Conservation (phyloP, 164 flowering plant genomes). For the Santalum album region DNA sequence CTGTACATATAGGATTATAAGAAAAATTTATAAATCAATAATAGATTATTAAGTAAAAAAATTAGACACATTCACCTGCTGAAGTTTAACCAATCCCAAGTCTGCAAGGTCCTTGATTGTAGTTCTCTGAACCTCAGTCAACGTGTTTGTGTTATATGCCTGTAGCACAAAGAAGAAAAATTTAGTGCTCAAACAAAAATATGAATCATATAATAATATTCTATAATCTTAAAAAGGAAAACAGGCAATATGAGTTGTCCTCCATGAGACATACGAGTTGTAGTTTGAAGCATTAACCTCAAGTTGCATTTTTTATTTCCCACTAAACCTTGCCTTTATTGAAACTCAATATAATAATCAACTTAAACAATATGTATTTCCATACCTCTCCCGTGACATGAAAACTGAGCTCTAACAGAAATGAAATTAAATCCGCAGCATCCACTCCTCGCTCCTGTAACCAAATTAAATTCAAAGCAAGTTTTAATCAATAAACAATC, state of each 20-base stretch:
- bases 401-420: slow-evolving; percentile 89
- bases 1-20: slow-evolving; percentile 28
- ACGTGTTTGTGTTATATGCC: slow-evolving; percentile 77
- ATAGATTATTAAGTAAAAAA: neutral
- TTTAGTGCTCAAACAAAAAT: neutral
- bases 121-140: slow-evolving; percentile 54
- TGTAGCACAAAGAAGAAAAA: slow-evolving; percentile 10
- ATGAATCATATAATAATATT: too few relatives aligned
- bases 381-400: slow-evolving; percentile 89
- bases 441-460: slow-evolving; percentile 73
- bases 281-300: too few relatives aligned
- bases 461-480: slow-evolving; percentile 9
- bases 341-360: too few relatives aligned
- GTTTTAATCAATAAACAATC: neutral
- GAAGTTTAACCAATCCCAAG: slow-evolving; percentile 81
- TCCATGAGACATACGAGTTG: too few relatives aligned
- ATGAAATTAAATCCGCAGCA: slow-evolving; percentile 79
- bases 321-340: too few relatives aligned
- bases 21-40: slow-evolving; percentile 1
- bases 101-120: slow-evolving; percentile 79
- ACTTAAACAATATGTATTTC: too few relatives aligned
- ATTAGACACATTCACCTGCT: slow-evolving; percentile 47
- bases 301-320: too few relatives aligned
- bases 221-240: too few relatives aligned
- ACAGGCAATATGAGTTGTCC: too few relatives aligned